A percentile compares a stretch with the other conserved stretches of the same genome.
These are phyloP conservation scores for Cercospora citrullina DNA, from an alignment of 2,329 filamentous ascomycete genomes.

Conservation along the genomic window DNA sequence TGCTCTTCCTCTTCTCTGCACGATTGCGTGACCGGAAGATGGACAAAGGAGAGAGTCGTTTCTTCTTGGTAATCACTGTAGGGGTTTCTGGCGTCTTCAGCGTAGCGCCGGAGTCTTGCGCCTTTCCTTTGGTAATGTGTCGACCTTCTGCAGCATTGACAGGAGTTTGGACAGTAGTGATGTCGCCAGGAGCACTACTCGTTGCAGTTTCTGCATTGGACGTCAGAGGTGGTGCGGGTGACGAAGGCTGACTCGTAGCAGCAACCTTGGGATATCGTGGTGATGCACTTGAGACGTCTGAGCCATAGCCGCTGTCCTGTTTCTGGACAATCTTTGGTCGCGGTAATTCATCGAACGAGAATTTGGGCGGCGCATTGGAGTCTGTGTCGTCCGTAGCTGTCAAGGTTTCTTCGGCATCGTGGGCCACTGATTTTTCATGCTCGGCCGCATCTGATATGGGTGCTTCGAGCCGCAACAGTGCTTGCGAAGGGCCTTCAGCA, in stretches of 20 bases:
- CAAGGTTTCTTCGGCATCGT: background rate
- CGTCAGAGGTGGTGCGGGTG: background rate
- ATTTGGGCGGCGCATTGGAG: background rate
- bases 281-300: conserved; percentile 30
- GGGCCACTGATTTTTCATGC: background rate
- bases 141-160: background rate
- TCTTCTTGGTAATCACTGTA: background rate
- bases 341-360: conserved; percentile 4
- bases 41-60: conserved; percentile 17
- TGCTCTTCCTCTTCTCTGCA: conserved; percentile 6
- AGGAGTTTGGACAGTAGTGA: background rate
- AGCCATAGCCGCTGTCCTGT: conserved; percentile 40
- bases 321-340: conserved; percentile 23
- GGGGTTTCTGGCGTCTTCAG: background rate
- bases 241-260: background rate
- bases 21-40: conserved; percentile 18
- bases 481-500: conserved; percentile 29
- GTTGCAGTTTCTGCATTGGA: background rate
- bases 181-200: background rate
- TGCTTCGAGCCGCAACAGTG: conserved; percentile 29
- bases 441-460: conserved; percentile 17
- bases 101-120: background rate
- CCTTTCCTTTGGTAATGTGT: background rate
- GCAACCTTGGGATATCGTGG: background rate
- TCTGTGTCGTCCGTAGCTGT: conserved; percentile 12